These are phyloP conservation scores for Coemansia biformis DNA, from an alignment of 192 early-diverging fungal genomes.

Conservation along the genomic window DNA sequence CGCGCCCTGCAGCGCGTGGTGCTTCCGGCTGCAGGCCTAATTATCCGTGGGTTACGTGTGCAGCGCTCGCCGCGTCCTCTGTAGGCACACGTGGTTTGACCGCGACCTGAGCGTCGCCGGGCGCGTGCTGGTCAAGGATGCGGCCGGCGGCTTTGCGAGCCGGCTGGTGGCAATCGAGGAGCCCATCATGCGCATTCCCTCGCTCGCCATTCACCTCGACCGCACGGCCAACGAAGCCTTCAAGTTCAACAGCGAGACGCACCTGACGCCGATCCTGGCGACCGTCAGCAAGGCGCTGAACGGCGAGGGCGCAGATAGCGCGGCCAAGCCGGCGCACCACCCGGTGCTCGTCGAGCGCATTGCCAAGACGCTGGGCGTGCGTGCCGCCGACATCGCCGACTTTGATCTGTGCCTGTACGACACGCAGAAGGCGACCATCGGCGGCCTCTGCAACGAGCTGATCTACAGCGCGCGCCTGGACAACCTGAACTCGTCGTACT, in stretches of 20 bases:
- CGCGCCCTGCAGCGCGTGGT: too few species aligned
- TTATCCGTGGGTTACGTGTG: too few species aligned
- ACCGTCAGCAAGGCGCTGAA: constrained; percentile 60
- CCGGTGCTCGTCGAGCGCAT: constrained; percentile 72
- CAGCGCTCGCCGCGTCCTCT: too few species aligned
- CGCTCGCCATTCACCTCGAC: constrained; percentile 95
- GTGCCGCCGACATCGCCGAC: constrained; percentile 74
- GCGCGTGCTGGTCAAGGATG: constrained; percentile 74
- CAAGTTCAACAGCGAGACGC: constrained; percentile 93
- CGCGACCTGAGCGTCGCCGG: constrained; percentile 95
- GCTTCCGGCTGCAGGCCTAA: not conserved
- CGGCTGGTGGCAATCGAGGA: constrained; percentile 74
- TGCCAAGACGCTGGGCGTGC: constrained; percentile 60
- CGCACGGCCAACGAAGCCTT: constrained; percentile 71
- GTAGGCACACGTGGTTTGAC: constrained; percentile 98
- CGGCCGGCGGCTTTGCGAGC: constrained; percentile 64
- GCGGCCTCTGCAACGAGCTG: constrained; percentile 88
- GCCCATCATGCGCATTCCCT: constrained; percentile 93
- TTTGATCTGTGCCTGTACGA: constrained; percentile 98
- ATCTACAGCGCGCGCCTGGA: constrained; percentile 91
- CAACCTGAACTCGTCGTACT: constrained; percentile 96
- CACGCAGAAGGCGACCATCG: constrained; percentile 83
- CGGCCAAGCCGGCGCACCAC: constrained; percentile 59
- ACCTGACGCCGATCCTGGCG: constrained; percentile 84
- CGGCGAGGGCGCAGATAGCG: constrained; percentile 3